Conservation (phyloP, 345 rosid species). For the Geranium rotundifolium region DNA sequence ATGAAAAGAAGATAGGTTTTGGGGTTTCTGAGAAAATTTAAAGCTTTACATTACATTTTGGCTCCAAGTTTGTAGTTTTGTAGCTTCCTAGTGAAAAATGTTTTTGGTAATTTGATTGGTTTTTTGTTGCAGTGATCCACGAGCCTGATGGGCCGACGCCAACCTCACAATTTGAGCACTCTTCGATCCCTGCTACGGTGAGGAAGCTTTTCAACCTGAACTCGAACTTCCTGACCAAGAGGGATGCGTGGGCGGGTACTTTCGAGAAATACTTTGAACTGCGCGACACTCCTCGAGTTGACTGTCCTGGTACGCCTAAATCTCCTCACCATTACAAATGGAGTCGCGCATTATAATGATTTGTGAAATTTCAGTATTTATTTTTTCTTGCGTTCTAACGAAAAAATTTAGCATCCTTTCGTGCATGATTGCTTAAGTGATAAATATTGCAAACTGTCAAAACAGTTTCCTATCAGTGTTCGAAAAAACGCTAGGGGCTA, state of each 20-base stretch:
- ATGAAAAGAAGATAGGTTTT: neutral
- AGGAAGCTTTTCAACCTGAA: conserved; percentile 89
- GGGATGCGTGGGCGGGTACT: conserved; percentile 99
- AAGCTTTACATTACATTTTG: too few species aligned
- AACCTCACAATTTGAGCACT: conserved; percentile 76
- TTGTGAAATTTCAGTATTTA: neutral
- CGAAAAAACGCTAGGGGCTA: too few species aligned
- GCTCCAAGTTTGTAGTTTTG: neutral
- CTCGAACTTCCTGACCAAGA: conserved; percentile 80
- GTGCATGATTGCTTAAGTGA: too few species aligned
- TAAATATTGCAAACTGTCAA: too few species aligned
- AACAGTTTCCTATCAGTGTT: too few species aligned
- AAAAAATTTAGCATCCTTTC: too few species aligned
- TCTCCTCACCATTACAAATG: conserved; percentile 3
- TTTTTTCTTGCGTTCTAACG: conserved; percentile 1
- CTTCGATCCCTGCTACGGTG: conserved; percentile 93
- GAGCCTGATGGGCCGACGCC: conserved; percentile 80
- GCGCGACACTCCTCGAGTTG: conserved; percentile 74
- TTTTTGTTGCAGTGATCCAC: conserved; percentile 55
- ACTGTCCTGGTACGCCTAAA: conserved; percentile 75
- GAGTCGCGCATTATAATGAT: neutral
- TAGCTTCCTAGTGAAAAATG: neutral
- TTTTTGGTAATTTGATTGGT: neutral
- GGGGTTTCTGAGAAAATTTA: neutral
- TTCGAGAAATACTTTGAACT: conserved; percentile 64